Conservation (phyloP, 441 rosid genomes). For the Gossypium gossypioides region DNA sequence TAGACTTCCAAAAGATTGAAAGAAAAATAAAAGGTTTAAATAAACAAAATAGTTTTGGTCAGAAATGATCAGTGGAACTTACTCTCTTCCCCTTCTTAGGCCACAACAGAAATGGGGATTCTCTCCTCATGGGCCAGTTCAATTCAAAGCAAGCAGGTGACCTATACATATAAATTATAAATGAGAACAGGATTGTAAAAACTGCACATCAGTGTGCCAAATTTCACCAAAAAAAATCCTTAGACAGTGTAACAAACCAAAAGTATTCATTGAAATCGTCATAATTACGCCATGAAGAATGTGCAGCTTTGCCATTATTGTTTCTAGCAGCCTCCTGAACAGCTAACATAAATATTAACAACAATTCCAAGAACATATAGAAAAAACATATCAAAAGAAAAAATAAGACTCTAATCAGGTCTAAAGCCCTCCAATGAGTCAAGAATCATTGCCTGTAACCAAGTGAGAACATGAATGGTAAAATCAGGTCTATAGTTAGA, state of each 20-base stretch:
- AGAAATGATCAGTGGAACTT: conserved; percentile 22
- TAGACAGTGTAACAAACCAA: conserved; percentile 47
- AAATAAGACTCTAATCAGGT: neutral
- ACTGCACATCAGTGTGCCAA: conserved; percentile 3
- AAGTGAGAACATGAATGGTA: neutral
- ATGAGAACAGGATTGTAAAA: conserved; percentile 19
- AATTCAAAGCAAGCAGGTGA: conserved; percentile 90
- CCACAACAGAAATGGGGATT: conserved; percentile 43
- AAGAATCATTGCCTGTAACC: neutral
- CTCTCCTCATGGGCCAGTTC: conserved; percentile 65
- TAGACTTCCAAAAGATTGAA: neutral
- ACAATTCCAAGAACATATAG: neutral
- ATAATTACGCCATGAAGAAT: conserved; percentile 98
- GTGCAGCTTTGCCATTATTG: conserved; percentile 89
- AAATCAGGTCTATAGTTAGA: neutral
- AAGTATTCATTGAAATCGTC: conserved; percentile 99
- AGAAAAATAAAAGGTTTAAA: neutral
- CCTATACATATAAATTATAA: conserved; percentile 42
- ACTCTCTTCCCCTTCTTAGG: conserved; percentile 80
- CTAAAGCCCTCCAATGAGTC: neutral
- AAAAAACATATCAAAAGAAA: neutral
- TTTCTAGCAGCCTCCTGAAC: conserved; percentile 71
- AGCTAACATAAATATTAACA: conserved; percentile 13
- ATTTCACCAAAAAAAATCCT: neutral
- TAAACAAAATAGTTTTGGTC: neutral